phyloP scores from a whole-genome alignment of 2,329 filamentous ascomycete genomes.

The Achaetomium macrosporum region DNA sequence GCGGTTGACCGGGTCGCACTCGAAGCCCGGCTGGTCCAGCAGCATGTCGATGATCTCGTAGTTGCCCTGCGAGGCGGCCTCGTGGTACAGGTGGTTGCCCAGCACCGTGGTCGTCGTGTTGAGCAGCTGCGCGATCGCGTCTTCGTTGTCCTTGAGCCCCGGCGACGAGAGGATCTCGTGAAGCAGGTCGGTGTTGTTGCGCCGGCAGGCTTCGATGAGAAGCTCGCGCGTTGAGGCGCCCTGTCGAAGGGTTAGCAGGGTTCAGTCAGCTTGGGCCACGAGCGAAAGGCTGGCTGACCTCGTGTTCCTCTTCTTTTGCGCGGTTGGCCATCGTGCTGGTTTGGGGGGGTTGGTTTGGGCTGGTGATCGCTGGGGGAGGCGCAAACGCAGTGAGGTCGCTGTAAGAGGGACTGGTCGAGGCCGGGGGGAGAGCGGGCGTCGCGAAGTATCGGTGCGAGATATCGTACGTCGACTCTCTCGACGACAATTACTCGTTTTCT shows the following conservation, averaged over 20 bases:
- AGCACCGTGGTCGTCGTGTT: constrained; percentile 81
- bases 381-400: not conserved
- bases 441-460: too few relatives aligned
- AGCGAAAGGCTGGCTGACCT: constrained; percentile 17
- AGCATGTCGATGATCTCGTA: constrained; percentile 80
- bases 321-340: constrained; percentile 18
- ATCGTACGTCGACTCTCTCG: too few relatives aligned
- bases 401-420: not conserved
- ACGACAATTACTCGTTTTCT: not conserved
- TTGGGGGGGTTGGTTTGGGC: not conserved
- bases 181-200: constrained; percentile 86
- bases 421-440: not conserved
- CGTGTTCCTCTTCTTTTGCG: constrained; percentile 27
- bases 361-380: not conserved
- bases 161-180: constrained; percentile 62
- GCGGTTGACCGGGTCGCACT: constrained; percentile 72
- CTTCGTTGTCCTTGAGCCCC: constrained; percentile 37
- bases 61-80: constrained; percentile 79
- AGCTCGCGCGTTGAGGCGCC: constrained; percentile 81
- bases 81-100: constrained; percentile 84
- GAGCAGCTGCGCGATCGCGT: constrained; percentile 68
- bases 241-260: constrained; percentile 37
- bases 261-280: not conserved
- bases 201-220: constrained; percentile 85
- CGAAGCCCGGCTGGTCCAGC: constrained; percentile 76